These are phyloP conservation scores for Clarkia xantiana DNA, from an alignment of 345 rosid genomes.

Conservation along the genomic window DNA sequence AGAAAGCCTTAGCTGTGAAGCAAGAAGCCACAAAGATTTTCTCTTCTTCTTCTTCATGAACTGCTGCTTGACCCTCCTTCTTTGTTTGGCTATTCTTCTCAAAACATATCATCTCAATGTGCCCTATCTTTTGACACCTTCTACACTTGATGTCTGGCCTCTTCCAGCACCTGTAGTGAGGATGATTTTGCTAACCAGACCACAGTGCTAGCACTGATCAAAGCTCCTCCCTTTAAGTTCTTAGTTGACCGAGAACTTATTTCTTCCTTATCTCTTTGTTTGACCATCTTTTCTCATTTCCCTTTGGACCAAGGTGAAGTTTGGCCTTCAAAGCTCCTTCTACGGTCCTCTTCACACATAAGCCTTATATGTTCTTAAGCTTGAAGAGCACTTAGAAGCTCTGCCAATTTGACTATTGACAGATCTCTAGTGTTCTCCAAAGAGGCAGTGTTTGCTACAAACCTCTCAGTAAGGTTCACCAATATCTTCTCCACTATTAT, in stretches of 20 bases:
- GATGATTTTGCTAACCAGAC: neutral
- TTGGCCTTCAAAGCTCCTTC: neutral
- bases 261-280: no score
- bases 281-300: neutral
- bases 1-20: neutral
- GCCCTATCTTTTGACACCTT: no score
- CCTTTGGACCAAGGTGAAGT: no score
- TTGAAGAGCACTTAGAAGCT: neutral
- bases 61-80: neutral
- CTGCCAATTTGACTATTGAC: neutral
- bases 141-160: neutral
- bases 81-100: neutral
- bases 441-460: neutral
- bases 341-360: no score
- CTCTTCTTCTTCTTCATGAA: no score
- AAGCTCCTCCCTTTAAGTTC: neutral
- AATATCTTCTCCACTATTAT: neutral
- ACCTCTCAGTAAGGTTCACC: neutral
- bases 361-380: slow-evolving; percentile 1
- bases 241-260: no score
- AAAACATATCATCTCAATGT: no score
- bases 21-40: neutral
- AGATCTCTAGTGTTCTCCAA: neutral
- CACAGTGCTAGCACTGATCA: neutral
- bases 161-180: neutral